Evolutionary conservation across 352 stramenopile species (phyloP).

Genomic region (Phytopythium oedochilum): DNA sequence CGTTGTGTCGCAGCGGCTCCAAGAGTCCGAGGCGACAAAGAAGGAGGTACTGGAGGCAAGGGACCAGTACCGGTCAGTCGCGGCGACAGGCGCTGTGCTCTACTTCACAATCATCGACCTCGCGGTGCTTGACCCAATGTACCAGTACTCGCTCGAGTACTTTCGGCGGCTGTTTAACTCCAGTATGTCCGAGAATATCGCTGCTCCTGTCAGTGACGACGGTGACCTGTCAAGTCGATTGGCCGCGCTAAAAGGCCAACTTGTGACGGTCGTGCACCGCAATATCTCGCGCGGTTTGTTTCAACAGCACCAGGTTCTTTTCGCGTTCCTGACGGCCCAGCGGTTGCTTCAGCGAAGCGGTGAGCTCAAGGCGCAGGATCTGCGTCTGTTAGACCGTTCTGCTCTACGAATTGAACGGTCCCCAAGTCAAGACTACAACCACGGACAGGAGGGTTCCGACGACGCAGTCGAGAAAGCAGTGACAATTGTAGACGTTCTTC

Average conservation of each 20-base stretch:
- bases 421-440: not conserved
- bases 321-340: conserved; percentile 54
- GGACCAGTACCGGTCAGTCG: conserved; percentile 52
- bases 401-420: conserved; percentile 5
- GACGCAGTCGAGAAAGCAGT: not conserved
- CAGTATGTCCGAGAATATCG: conserved; percentile 40
- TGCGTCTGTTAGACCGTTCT: conserved; percentile 28
- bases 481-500: conserved; percentile 14
- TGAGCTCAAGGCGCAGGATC: conserved; percentile 27
- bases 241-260: conserved; percentile 27
- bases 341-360: conserved; percentile 43
- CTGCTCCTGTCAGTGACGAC: conserved; percentile 6
- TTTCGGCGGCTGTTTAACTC: conserved; percentile 59
- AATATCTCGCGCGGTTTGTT: conserved; percentile 77
- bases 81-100: conserved; percentile 53
- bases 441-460: conserved; percentile 2
- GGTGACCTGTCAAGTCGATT: conserved; percentile 29
- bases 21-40: conserved; percentile 60
- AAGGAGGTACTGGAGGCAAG: conserved; percentile 54
- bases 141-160: conserved; percentile 78
- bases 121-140: conserved; percentile 61
- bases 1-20: conserved; percentile 44
- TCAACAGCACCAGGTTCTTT: conserved; percentile 56
- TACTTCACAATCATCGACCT: conserved; percentile 72
- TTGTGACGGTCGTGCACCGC: conserved; percentile 53